Evolutionary conservation across 169 alveolate genomes (phyloP), one percentile per base, ranked within the genome.

Genomic region (Eimeria necatrix): DNA sequence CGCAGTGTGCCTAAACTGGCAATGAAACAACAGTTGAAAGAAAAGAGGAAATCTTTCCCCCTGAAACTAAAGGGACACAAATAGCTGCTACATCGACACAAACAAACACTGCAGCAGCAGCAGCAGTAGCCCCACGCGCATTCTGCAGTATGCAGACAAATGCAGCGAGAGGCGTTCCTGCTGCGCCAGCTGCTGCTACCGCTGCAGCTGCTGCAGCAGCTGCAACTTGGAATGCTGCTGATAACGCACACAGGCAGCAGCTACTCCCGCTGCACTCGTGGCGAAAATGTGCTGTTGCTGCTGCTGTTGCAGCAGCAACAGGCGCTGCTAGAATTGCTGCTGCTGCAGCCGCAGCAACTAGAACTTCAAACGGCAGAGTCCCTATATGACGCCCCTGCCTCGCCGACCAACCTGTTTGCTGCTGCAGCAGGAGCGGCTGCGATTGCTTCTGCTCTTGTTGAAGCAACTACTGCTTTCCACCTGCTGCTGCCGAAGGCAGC

Each of bases 401-500:
- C 87, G 14, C 87, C 59, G 9, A 32, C 12, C 59, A 20, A 76
- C 64, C 49, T 76, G 87, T 76, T 60, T 46, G 61, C 46, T 32
- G 59, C 59, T 76, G 59, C 87, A 46, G 64, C 87, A 46, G 87
- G 61, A 46, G 87, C 61, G 3, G 32, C 87, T 18, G 46, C 78
- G 9, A 24, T 24, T 68, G 78, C 46, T n/a, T 12, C 78, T 18
- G 78, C 78, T n/a, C 46, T 24, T 68, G 2, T n/a, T 68, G 78
- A 16, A 18, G 78, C 32, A 7, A 24, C 78, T 68, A n/a, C 32
- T 14, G 78, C n/a, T 76, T 32, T 76, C 46, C n/a, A 14, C 61
- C 61, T 22, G 87, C 61, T 20, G 87, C 87, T 4, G 52, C 87
- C 10, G 61, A 22, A 9, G 87, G 87, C 64, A 76, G 87, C 61